A percentile compares a stretch with the other conserved stretches of the same genome.
phyloP scores from a whole-genome alignment of 2,329 filamentous ascomycete species.

The Mycosphaerelloides madeirae region DNA sequence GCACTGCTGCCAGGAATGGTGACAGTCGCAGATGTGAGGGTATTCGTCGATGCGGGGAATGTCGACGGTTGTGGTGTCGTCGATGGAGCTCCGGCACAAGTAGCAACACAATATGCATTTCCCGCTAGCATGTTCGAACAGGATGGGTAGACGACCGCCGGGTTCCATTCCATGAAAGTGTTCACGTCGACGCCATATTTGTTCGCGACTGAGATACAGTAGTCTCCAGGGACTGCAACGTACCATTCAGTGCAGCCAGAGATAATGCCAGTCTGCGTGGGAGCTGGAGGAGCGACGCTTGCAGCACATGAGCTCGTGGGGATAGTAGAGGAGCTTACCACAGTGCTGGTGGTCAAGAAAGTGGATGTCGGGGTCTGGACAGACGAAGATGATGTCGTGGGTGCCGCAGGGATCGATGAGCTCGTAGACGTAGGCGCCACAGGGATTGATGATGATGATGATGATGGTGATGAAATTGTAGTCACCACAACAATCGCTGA shows the following conservation, averaged over 20 bases:
- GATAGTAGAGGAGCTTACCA: background rate
- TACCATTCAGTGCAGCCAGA: constrained; percentile 26
- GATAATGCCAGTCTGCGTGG: constrained; percentile 22
- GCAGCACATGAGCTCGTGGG: background rate
- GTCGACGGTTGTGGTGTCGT: constrained; percentile 1
- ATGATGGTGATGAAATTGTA: background rate
- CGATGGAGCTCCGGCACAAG: constrained; percentile 7
- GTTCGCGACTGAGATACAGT: constrained; percentile 20
- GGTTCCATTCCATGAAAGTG: constrained; percentile 27
- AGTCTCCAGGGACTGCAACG: constrained; percentile 20
- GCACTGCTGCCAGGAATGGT: background rate
- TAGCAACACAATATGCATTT: constrained; percentile 26
- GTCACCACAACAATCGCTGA: too few species aligned
- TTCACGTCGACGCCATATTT: constrained; percentile 15
- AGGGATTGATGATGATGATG: background rate
- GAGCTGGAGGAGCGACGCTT: constrained; percentile 15
- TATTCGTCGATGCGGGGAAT: background rate
- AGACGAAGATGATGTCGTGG: constrained; percentile 2
- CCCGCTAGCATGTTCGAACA: constrained; percentile 21
- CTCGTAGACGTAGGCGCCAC: background rate
- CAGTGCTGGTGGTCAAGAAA: constrained; percentile 4
- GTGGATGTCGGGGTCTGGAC: background rate
- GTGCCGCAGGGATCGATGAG: background rate
- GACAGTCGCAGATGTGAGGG: background rate
- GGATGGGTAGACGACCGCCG: constrained; percentile 18